Evolutionary conservation across 192 early-diverging fungal species (phyloP), one percentile per base, ranked within the genome.

Genomic region (Spizellomyces punctatus): DNA sequence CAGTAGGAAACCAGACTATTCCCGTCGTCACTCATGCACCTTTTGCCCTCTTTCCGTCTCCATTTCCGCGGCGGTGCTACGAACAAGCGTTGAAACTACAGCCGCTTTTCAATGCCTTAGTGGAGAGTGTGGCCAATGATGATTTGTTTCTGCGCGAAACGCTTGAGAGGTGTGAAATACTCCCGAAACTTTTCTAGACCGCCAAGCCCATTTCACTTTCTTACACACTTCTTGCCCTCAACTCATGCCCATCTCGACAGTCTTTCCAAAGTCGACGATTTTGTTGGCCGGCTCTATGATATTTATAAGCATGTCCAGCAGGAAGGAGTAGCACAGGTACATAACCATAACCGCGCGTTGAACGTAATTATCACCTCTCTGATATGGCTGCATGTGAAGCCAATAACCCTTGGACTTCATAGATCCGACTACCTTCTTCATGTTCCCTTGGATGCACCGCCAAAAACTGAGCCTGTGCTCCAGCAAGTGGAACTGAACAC

Each of bases 401-500:
- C 86, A 22, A 86, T 89, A 10, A 86, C 85, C 27, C 69, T 99
- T n/a, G 95, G 93, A 55, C 82, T 98, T 19, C 91, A 95, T 78
- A 87, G 96, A 55, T 95, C 91, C 19, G 96, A 99, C 79, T 99
- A 99, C 71, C 76, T 99, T 56, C 81, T 96, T 16, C 89, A 98
- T 76, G 76, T 86, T 46, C 78, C 83, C 44, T 67, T 48, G 21
- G 78, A 78, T 3, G 77, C 79, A 5, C 67, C 67, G 0, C 65
- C 58, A 0, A 78, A 72, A 10, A 80, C 79, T 8, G 75, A 87
- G n/a, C 73, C 86, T 42, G 76, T 78, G 41, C 83, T 93, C 52
- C 89, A 96, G 75, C 96, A 99, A 75, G 96, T 99, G 2, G 96
- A 99, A 69, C 89, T 96, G 71, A 99, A 99, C 79, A 98, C 96